Percentiles rank a stretch among this genome's conserved stretches.
Conservation (phyloP, 257 asterid genomes). For the Plantago elongata region DNA sequence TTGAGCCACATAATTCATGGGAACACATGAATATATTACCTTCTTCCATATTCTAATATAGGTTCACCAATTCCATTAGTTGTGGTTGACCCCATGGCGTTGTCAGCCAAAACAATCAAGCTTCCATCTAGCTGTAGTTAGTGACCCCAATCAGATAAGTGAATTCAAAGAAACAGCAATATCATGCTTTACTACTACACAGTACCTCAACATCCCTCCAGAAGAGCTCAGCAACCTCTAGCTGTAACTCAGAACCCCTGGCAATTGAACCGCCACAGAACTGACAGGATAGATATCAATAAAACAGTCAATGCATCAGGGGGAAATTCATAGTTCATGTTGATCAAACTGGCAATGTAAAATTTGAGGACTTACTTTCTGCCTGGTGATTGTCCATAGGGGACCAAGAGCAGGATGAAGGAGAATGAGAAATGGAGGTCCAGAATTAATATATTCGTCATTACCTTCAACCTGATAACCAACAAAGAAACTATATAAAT, state of each 20-base stretch:
- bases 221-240: slow-evolving; percentile 84
- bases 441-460: slow-evolving; percentile 68
- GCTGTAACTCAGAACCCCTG: slow-evolving; percentile 81
- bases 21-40: slow-evolving; percentile 39
- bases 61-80: slow-evolving; percentile 52
- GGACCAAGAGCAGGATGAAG: slow-evolving; percentile 99
- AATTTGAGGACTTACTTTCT: slow-evolving; percentile 52
- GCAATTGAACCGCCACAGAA: slow-evolving; percentile 84
- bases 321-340: slow-evolving; percentile 1
- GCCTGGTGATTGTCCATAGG: slow-evolving; percentile 90
- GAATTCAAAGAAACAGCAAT: slow-evolving; percentile 8
- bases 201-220: slow-evolving; percentile 94
- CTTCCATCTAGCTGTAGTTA: slow-evolving; percentile 88
- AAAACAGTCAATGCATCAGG: slow-evolving; percentile 17
- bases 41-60: slow-evolving; percentile 69
- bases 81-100: slow-evolving; percentile 60
- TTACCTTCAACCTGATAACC: slow-evolving; percentile 62
- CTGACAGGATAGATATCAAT: slow-evolving; percentile 38
- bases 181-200: slow-evolving; percentile 17
- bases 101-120: slow-evolving; percentile 70
- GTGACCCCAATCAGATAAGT: slow-evolving; percentile 27
- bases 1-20: slow-evolving; percentile 10
- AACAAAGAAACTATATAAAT: slow-evolving; percentile 13
- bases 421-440: slow-evolving; percentile 88
- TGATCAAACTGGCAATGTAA: slow-evolving; percentile 13